phyloP scores from a whole-genome alignment of 169 alveolate genomes.

The Theileria annulata region DNA sequence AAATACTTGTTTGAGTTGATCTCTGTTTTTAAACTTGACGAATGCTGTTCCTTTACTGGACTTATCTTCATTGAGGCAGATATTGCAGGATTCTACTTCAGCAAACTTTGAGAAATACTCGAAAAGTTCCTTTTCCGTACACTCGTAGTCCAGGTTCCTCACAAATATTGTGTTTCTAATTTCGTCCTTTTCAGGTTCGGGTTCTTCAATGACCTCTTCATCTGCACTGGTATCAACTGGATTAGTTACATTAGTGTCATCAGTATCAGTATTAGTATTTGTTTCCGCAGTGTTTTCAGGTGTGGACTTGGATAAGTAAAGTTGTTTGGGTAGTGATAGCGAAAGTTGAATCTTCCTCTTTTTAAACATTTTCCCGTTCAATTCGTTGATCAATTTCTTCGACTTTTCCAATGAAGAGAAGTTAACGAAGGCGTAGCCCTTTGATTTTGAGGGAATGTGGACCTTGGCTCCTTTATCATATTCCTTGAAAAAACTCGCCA shows the following conservation, averaged over 20 bases:
- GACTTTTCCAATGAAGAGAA: conserved; percentile 45
- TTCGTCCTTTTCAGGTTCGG: conserved; percentile 5
- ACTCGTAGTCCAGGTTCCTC: conserved; percentile 59
- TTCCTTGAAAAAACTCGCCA: conserved; percentile 10
- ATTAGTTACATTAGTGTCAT: neutral
- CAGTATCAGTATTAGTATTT: neutral
- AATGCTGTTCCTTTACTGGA: conserved; percentile 58
- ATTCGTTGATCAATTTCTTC: conserved; percentile 33
- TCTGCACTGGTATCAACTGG: neutral
- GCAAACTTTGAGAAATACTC: conserved; percentile 54
- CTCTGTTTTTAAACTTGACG: conserved; percentile 26
- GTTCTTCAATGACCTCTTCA: neutral
- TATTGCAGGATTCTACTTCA: conserved; percentile 44
- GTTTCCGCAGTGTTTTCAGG: neutral
- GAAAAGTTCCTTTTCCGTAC: conserved; percentile 42
- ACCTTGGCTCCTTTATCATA: conserved; percentile 50
- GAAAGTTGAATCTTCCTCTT: conserved; percentile 52
- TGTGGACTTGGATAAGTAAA: conserved; percentile 1
- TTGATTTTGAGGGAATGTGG: conserved; percentile 33
- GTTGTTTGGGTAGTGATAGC: conserved; percentile 55
- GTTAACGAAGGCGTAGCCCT: conserved; percentile 65
- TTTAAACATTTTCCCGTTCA: conserved; percentile 52
- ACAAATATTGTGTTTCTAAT: conserved; percentile 52
- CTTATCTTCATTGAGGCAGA: conserved; percentile 42
- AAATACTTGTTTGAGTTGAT: conserved; percentile 33